Evolutionary conservation across 75 land plant species (phyloP).

Genomic region (Pinus tabuliformis): DNA sequence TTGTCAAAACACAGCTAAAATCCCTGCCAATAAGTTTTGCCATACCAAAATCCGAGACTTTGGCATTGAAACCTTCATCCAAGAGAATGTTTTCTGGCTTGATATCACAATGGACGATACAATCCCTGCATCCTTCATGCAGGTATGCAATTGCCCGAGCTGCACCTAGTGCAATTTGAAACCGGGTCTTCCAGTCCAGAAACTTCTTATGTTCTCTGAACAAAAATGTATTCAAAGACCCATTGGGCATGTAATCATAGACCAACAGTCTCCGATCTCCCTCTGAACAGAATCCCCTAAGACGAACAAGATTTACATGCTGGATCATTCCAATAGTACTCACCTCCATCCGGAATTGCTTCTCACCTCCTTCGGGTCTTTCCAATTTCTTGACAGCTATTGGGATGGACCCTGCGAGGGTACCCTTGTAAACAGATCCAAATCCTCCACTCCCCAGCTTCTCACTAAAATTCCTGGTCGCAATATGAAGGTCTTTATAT

Average conservation of each 20-base stretch:
- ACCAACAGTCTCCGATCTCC: slow-evolving; percentile 20
- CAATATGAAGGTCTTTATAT: slow-evolving; percentile 21
- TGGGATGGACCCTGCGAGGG: slow-evolving; percentile 12
- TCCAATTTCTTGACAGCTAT: slow-evolving; percentile 36
- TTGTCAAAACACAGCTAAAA: slow-evolving; percentile 14
- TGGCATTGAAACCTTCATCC: slow-evolving; percentile 20
- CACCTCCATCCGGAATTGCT: slow-evolving; percentile 40
- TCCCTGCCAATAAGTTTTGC: slow-evolving; percentile 21
- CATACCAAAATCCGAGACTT: slow-evolving; percentile 16
- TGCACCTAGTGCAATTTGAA: slow-evolving; percentile 9
- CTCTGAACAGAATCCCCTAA: slow-evolving; percentile 36
- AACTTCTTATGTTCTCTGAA: slow-evolving; percentile 13
- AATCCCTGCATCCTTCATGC: slow-evolving; percentile 17
- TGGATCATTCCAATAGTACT: slow-evolving; percentile 33
- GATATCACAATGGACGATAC: slow-evolving; percentile 16
- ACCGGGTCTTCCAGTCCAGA: slow-evolving; percentile 12
- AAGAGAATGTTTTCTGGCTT: slow-evolving; percentile 19
- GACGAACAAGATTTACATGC: slow-evolving; percentile 37
- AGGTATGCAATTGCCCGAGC: slow-evolving; percentile 14
- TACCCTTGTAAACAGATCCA: slow-evolving; percentile 25
- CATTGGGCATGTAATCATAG: slow-evolving; percentile 58
- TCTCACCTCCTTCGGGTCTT: slow-evolving; percentile 28
- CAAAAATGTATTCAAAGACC: slow-evolving; percentile 65
- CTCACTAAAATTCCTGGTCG: slow-evolving; percentile 25
- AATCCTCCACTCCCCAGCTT: slow-evolving; percentile 25